Evolutionary conservation across 768 basidiomycete species (phyloP).

Genomic region (Agaricus sinodeliciosus): DNA sequence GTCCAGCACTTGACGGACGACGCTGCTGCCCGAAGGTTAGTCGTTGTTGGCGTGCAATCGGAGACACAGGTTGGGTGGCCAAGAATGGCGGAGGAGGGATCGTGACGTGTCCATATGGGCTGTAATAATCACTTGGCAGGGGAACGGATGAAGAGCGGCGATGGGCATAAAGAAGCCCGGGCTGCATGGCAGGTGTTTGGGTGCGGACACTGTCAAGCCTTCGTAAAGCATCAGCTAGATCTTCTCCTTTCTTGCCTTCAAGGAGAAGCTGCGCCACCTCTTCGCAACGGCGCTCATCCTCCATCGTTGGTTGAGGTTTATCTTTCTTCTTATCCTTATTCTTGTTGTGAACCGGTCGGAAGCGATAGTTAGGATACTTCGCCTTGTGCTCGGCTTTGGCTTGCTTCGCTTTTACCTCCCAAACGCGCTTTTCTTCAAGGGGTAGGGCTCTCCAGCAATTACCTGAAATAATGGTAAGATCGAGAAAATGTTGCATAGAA

Average conservation of each 20-base stretch:
- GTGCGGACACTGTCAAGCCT: constrained; percentile 35
- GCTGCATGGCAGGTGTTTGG: constrained; percentile 10
- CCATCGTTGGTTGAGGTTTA: constrained; percentile 31
- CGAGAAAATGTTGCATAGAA: constrained; percentile 21
- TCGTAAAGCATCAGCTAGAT: constrained; percentile 57
- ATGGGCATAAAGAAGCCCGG: constrained; percentile 25
- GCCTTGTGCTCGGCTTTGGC: constrained; percentile 69
- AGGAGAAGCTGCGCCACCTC: constrained; percentile 59
- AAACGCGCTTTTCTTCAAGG: constrained; percentile 61
- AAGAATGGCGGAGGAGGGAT: constrained; percentile 40
- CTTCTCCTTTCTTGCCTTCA: constrained; percentile 64
- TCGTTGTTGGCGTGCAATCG: constrained; percentile 10
- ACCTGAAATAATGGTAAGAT: constrained; percentile 29
- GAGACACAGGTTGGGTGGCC: constrained; percentile 14
- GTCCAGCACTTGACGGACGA: constrained; percentile 13
- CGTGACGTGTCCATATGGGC: constrained; percentile 24
- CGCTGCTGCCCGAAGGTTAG: constrained; percentile 13
- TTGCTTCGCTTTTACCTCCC: constrained; percentile 68
- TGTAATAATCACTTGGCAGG: constrained; percentile 36
- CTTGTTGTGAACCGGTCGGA: constrained; percentile 50
- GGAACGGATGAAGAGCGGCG: constrained; percentile 63
- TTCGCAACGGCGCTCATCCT: constrained; percentile 63
- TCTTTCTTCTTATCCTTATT: constrained; percentile 35
- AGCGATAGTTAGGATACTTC: constrained; percentile 61
- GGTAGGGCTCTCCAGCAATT: constrained; percentile 73